Evolutionary conservation across 2,329 filamentous ascomycete genomes (phyloP), one percentile per base, ranked within the genome.

Genomic region (Chaetomiaceae sp.): DNA sequence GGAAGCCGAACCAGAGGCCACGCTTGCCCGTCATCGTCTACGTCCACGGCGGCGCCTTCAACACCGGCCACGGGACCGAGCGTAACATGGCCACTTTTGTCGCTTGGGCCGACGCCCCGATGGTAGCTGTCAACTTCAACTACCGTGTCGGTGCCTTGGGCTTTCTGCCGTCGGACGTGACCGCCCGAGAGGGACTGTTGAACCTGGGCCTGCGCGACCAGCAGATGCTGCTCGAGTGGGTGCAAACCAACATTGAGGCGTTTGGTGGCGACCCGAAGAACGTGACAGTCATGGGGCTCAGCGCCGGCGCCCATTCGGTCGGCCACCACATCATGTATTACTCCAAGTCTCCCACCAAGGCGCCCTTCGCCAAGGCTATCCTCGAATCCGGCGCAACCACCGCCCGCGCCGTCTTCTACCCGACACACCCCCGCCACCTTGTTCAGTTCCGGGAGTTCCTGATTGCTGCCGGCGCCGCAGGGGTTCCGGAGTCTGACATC

Each of bases 191-290:
- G 45, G 82, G 79, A 0, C 58, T 78, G 34, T 68, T 84, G 46
- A 89, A 89, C 59, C 65, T 84, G 17, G 85, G 85, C 1, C 66
- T 87, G 53, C 72, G 74, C 56, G 84, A 87, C 60, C 82, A 86
- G 65, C 72, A 76, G 53, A 60, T 76, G 13, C 70, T 79, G 12
- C 68, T 86, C 19, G 66, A 73, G 50, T 87, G 83, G 83, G 75
- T 86, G 21, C 70, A 72, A 55, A 69, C 75, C 21, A 85, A 85
- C 63, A 78, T 83, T 48, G 73, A 64, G 5, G 68, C 65, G 4
- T 84, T 86, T 65, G 82, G 82, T 0, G 83, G 82, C 2, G 76
- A 86, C 59, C 70, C 69, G 2, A 65, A 68, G 9, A 75, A 78
- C 52, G 73, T 86, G 21, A 85, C 81, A 2, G 62, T 84, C 45